A percentile compares a stretch with the other conserved stretches of the same genome.
Conservation (phyloP, 2,329 filamentous ascomycete genomes). For the Balansia obtecta region DNA sequence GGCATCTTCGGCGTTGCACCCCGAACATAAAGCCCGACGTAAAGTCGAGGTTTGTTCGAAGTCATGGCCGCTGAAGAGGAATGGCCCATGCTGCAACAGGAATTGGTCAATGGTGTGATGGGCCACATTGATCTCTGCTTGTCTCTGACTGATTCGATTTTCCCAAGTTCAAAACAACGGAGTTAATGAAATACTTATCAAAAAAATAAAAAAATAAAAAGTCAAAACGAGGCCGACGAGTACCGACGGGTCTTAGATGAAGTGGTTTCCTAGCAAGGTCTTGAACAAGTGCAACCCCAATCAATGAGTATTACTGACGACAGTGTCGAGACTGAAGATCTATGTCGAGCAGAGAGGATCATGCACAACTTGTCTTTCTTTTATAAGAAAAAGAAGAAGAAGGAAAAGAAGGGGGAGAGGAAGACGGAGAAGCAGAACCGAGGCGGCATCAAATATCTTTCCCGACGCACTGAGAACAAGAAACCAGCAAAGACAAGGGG, state of each 20-base stretch:
- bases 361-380: too few relatives aligned
- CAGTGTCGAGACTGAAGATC: too few relatives aligned
- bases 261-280: neutral
- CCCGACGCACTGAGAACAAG: neutral
- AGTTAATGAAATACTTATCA: too few relatives aligned
- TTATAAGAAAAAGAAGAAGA: neutral
- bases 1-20: conserved; percentile 5
- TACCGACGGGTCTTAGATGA: too few relatives aligned
- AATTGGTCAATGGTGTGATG: neutral
- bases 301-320: too few relatives aligned
- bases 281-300: neutral
- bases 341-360: too few relatives aligned
- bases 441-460: neutral
- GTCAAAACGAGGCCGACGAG: too few relatives aligned
- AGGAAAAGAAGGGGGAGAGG: neutral
- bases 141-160: neutral
- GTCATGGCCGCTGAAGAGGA: neutral
- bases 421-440: too few relatives aligned
- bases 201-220: too few relatives aligned
- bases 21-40: conserved; percentile 7
- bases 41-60: conserved; percentile 5
- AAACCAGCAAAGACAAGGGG: neutral
- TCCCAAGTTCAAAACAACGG: too few relatives aligned
- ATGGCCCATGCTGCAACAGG: neutral
- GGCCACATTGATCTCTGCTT: neutral